Evolutionary conservation across 1,139 yeast species (phyloP), one percentile per base, ranked within the genome.

Genomic region (Zygosaccharomyces pseudobailii): DNA sequence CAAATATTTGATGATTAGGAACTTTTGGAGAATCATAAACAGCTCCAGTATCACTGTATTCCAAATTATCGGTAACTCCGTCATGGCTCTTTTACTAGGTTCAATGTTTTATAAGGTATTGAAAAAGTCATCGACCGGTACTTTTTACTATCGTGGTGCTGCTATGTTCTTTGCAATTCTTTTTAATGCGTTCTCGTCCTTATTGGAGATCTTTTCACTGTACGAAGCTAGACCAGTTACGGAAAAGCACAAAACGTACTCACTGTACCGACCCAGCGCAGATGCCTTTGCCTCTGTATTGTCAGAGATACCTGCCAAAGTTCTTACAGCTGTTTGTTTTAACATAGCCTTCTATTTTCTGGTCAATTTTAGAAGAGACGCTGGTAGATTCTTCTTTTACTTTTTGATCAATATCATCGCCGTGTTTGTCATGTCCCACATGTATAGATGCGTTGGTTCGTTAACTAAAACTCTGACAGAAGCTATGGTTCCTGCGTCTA

Each of bases 191-290:
- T 82, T 87, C 67, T 72, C 86, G 20, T 84, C 89, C 19, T 70
- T 85, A 57, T 72, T 86, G 63, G 95, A 87, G 67, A 80, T 87
- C 55, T 76, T 84, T 69, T 69, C 86, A 5, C 68, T 84, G 46
- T 79, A 74, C 55, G 89, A 83, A 59, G 82, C 87, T 13, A 79
- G 95, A 61, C 82, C 86, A 3, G 78, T 87, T 54, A 85, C 85
- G 25, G 90, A 84, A 65, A 87, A 87, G 61, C 96, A 87, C 58
- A 82, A 82, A 62, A 74, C 80, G 34, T 86, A 79, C 63, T 87
- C 89, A 0, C 66, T 86, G 46, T 85, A 84, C 59, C 87, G 83
- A 52, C 92, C 92, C 8, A 75, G 88, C 46, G 87, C 90, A 1
- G 87, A 84, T 56, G 88, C 92, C 0, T 58, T 84, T 19, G 86